A percentile compares a stretch with the other conserved stretches of the same genome.
Evolutionary conservation across 2,329 filamentous ascomycete genomes (phyloP).

Genomic region (Sclerotinia sclerotiorum): DNA sequence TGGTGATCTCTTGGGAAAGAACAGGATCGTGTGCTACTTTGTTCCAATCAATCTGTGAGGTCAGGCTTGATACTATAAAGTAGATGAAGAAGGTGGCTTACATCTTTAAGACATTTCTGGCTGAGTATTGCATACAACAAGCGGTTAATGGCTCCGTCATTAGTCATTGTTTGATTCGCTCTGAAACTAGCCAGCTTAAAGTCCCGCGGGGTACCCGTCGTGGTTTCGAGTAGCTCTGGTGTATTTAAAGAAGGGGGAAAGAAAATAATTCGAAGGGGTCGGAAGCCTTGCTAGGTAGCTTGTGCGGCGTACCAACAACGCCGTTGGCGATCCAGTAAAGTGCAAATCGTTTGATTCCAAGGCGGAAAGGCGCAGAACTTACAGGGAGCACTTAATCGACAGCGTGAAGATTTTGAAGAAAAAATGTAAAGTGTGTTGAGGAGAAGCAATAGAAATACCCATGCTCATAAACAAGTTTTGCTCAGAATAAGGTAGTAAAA

Average conservation of each 20-base stretch:
- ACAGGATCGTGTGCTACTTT: constrained; percentile 47
- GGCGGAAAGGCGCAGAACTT: constrained; percentile 13
- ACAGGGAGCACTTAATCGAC: constrained; percentile 23
- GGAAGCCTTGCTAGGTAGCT: not conserved
- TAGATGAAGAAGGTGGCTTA: constrained; percentile 35
- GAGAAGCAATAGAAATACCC: constrained; percentile 5
- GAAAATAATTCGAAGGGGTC: not conserved
- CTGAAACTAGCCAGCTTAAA: constrained; percentile 39
- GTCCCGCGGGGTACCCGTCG: too few species aligned
- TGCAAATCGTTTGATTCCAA: not conserved
- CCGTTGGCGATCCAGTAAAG: not conserved
- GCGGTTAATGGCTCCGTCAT: constrained; percentile 50
- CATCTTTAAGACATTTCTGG: constrained; percentile 53
- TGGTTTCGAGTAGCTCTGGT: not conserved
- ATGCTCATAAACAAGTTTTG: not conserved
- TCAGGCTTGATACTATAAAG: constrained; percentile 17
- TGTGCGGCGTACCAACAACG: too few species aligned
- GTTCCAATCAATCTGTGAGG: constrained; percentile 53
- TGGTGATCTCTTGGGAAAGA: constrained; percentile 49
- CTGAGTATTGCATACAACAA: constrained; percentile 57
- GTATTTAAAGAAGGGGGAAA: constrained; percentile 4
- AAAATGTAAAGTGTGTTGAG: constrained; percentile 26
- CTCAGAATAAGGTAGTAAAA: not conserved
- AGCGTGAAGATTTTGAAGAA: constrained; percentile 30
- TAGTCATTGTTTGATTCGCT: constrained; percentile 44